A percentile compares a stretch with the other conserved stretches of the same genome.
phyloP scores from a whole-genome alignment of 345 rosid species.

The Hibiscus mutabilis region DNA sequence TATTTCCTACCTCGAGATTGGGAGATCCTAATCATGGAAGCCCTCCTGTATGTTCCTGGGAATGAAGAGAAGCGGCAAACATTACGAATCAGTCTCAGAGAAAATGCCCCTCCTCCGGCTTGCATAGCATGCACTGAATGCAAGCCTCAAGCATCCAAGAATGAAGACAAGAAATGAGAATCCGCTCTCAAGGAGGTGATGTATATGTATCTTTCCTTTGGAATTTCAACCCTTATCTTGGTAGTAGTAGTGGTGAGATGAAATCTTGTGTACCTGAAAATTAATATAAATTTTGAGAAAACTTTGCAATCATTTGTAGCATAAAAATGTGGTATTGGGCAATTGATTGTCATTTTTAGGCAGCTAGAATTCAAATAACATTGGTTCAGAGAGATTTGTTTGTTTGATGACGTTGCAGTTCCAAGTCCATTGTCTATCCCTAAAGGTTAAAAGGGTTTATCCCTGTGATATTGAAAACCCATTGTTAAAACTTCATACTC shows the following conservation, averaged over 20 bases:
- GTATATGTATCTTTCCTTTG: neutral
- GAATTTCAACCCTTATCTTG: neutral
- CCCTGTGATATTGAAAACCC: neutral
- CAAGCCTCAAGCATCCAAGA: constrained; percentile 22
- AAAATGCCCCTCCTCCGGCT: constrained; percentile 28
- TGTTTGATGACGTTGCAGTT: no score
- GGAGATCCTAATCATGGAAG: constrained; percentile 88
- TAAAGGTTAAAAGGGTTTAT: neutral
- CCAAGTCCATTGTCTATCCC: neutral
- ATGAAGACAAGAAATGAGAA: constrained; percentile 23
- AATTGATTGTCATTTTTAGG: no score
- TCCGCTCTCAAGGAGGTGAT: neutral
- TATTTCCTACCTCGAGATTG: constrained; percentile 53
- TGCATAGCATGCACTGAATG: constrained; percentile 29
- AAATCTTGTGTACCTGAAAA: neutral
- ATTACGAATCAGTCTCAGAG: constrained; percentile 43
- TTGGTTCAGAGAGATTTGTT: neutral
- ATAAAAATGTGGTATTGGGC: neutral
- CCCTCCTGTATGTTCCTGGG: constrained; percentile 70
- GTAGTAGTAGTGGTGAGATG: neutral
- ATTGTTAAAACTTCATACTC: neutral
- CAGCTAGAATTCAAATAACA: neutral
- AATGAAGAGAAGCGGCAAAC: constrained; percentile 64
- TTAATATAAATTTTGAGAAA: neutral
- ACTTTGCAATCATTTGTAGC: neutral